phyloP scores from a whole-genome alignment of 805 yeast genomes.

The Lachancea dasiensis region DNA sequence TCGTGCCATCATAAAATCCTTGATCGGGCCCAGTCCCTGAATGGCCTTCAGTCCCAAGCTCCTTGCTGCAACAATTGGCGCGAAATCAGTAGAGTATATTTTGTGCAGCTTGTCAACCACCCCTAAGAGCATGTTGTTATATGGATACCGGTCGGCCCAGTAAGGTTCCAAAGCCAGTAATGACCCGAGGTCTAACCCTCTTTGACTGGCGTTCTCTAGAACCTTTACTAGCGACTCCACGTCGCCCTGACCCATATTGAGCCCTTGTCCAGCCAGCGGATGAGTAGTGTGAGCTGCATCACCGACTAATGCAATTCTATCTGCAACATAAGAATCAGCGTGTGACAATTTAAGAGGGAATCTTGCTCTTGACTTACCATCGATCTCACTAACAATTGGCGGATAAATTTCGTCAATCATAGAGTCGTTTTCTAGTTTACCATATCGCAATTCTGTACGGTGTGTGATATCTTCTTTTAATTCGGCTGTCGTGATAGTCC shows the following conservation, averaged over 20 bases:
- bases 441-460: slow-evolving; percentile 43
- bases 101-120: slow-evolving; percentile 90
- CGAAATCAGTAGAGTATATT: slow-evolving; percentile 65
- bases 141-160: slow-evolving; percentile 75
- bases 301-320: slow-evolving; percentile 87
- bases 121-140: slow-evolving; percentile 75
- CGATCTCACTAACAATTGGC: slow-evolving; percentile 52
- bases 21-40: slow-evolving; percentile 57
- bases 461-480: slow-evolving; percentile 65
- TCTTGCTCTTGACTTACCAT: slow-evolving; percentile 65
- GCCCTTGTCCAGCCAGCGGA: slow-evolving; percentile 96
- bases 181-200: slow-evolving; percentile 88
- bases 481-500: slow-evolving; percentile 36
- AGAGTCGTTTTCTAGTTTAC: slow-evolving; percentile 32
- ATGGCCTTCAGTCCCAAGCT: slow-evolving; percentile 69
- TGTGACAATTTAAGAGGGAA: slow-evolving; percentile 87
- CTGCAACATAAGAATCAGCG: slow-evolving; percentile 81
- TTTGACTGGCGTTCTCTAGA: slow-evolving; percentile 57
- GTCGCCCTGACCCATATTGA: slow-evolving; percentile 96
- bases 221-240: slow-evolving; percentile 66
- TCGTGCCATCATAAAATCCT: slow-evolving; percentile 60
- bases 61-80: slow-evolving; percentile 70
- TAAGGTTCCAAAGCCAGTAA: slow-evolving; percentile 78
- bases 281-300: slow-evolving; percentile 98
- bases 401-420: slow-evolving; percentile 61